Percentiles rank a stretch among this genome's conserved stretches.
Conservation (phyloP, 108 stramenopile species). For the Nitzschia palea region DNA sequence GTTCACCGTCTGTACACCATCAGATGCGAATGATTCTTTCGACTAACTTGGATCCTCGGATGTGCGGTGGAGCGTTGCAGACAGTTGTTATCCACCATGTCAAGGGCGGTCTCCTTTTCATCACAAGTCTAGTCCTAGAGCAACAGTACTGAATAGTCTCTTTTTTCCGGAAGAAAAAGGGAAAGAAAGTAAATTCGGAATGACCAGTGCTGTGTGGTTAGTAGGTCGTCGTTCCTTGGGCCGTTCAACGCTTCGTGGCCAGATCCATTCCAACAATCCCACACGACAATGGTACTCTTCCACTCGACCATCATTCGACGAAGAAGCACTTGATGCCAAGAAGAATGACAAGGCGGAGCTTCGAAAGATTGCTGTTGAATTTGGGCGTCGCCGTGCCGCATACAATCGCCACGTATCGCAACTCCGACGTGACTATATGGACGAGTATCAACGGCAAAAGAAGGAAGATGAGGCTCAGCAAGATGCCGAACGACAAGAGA, state of each 20-base stretch:
- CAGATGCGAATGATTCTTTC: no score
- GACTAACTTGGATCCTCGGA: no score
- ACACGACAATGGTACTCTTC: constrained; percentile 8
- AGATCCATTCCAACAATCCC: not conserved
- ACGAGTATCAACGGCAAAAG: constrained; percentile 55
- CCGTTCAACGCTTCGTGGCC: not conserved
- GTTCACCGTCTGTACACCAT: no score
- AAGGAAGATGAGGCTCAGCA: constrained; percentile 54
- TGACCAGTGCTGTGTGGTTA: not conserved
- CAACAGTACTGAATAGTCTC: no score
- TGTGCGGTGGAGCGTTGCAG: no score
- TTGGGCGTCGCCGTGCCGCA: constrained; percentile 51
- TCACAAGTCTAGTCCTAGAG: no score
- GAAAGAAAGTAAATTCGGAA: no score
- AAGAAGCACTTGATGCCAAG: constrained; percentile 3
- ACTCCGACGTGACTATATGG: constrained; percentile 68
- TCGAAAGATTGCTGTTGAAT: constrained; percentile 36
- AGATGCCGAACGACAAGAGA: constrained; percentile 27
- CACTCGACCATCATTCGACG: constrained; percentile 13
- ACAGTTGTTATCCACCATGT: no score
- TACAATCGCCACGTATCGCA: constrained; percentile 67
- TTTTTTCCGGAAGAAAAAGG: no score
- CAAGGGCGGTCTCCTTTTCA: no score
- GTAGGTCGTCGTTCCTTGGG: not conserved
- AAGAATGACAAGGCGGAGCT: constrained; percentile 8